These are phyloP conservation scores for Pyrenochaeta sp. DNA, from an alignment of 2,329 filamentous ascomycete species.

Conservation along the genomic window DNA sequence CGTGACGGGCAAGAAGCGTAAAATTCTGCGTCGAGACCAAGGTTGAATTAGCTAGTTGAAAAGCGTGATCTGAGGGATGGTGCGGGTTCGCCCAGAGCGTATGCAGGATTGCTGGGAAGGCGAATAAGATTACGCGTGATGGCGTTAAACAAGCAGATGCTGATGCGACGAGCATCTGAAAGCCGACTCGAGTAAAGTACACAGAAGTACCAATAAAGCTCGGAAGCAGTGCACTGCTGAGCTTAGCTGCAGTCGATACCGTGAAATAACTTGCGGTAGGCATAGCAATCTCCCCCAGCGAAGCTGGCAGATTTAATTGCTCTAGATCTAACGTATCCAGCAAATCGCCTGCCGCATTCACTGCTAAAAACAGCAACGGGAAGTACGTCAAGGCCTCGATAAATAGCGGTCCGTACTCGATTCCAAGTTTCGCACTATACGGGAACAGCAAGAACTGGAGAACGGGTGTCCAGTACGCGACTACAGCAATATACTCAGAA, in stretches of 20 bases:
- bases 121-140: conserved; percentile 71
- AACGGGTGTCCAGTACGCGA: conserved; percentile 78
- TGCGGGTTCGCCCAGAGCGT: conserved; percentile 78
- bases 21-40: conserved; percentile 70
- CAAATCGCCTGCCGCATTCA: conserved; percentile 56
- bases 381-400: conserved; percentile 79
- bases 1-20: conserved; percentile 79
- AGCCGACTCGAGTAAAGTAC: conserved; percentile 73
- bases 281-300: conserved; percentile 69
- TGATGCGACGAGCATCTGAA: conserved; percentile 73
- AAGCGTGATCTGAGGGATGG: conserved; percentile 68
- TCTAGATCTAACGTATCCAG: conserved; percentile 69
- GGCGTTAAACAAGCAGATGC: conserved; percentile 73
- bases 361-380: conserved; percentile 52
- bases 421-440: conserved; percentile 71
- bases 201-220: conserved; percentile 68
- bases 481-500: conserved; percentile 68
- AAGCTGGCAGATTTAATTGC: conserved; percentile 63
- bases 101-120: conserved; percentile 77
- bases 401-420: conserved; percentile 75
- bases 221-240: conserved; percentile 53
- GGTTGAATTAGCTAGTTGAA: conserved; percentile 70
- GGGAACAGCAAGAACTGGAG: conserved; percentile 76
- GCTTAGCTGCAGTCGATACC: conserved; percentile 62
- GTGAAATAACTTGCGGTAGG: conserved; percentile 72